Percentiles rank a stretch among this genome's conserved stretches.
phyloP scores from a whole-genome alignment of 2,329 filamentous ascomycete genomes.

The Colletotrichum navitas region DNA sequence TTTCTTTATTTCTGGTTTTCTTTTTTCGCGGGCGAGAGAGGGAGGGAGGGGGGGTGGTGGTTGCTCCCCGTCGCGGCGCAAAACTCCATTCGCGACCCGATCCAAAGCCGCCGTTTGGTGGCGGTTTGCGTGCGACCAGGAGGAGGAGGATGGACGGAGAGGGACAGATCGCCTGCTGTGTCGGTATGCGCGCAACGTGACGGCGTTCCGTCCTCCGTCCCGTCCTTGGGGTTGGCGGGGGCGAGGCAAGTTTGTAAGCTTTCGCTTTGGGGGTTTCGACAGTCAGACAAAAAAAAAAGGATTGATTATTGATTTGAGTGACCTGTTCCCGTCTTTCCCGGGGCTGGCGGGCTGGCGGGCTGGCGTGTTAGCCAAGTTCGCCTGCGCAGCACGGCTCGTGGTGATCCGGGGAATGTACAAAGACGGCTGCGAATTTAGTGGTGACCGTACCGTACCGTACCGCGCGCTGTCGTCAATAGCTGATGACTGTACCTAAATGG shows the following conservation, averaged over 20 bases:
- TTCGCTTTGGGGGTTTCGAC: not conserved
- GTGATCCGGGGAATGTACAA: conserved; percentile 34
- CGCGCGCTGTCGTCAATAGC: not conserved
- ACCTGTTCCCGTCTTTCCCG: conserved; percentile 32
- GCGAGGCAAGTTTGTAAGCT: conserved; percentile 2
- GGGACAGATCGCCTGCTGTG: not conserved
- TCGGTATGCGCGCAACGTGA: conserved; percentile 12
- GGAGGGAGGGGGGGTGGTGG: not conserved
- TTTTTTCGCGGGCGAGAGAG: not conserved
- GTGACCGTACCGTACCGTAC: not conserved
- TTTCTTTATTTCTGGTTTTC: not conserved
- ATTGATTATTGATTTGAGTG: conserved; percentile 2
- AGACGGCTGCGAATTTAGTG: not conserved
- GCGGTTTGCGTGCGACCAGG: conserved; percentile 30
- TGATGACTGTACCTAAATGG: not conserved
- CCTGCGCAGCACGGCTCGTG: conserved; percentile 10
- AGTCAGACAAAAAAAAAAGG: conserved; percentile 32
- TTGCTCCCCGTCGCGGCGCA: conserved; percentile 18
- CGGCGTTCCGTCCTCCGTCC: conserved; percentile 15
- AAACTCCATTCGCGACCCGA: conserved; percentile 34
- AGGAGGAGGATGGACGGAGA: not conserved
- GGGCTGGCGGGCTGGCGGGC: not conserved
- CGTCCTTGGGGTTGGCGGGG: not conserved
- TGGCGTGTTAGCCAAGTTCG: not conserved
- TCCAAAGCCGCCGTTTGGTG: conserved; percentile 27